A percentile compares a stretch with the other conserved stretches of the same genome.
Conservation (phyloP, 495 filamentous ascomycete species). For the Extremus antarcticus region DNA sequence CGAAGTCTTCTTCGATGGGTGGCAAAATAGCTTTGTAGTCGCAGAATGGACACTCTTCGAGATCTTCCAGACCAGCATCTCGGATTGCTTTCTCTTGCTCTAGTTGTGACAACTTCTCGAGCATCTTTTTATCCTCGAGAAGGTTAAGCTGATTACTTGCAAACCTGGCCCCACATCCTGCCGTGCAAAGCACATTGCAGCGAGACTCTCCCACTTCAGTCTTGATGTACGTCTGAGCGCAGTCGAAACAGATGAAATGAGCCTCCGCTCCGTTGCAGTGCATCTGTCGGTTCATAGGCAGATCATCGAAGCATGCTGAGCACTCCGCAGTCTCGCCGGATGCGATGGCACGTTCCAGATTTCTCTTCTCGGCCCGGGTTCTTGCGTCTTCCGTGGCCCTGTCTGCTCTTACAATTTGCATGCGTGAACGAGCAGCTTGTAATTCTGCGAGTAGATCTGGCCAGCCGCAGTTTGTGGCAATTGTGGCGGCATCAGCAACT, state of each 20-base stretch:
- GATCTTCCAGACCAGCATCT: conserved; percentile 25
- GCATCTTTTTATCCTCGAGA: conserved; percentile 48
- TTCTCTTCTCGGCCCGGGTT: conserved; percentile 12
- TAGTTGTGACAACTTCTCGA: conserved; percentile 52
- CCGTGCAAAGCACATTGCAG: conserved; percentile 31
- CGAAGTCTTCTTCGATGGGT: conserved; percentile 57
- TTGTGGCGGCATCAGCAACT: conserved; percentile 5
- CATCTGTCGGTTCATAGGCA: conserved; percentile 52
- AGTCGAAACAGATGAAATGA: conserved; percentile 62
- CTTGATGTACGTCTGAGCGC: conserved; percentile 53
- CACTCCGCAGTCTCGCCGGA: conserved; percentile 28
- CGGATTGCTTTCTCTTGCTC: conserved; percentile 59
- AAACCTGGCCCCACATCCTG: conserved; percentile 42
- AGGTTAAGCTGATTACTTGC: conserved; percentile 36
- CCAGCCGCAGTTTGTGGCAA: conserved; percentile 5
- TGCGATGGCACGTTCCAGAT: conserved; percentile 12
- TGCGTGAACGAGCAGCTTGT: conserved; percentile 20
- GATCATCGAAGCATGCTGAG: conserved; percentile 50
- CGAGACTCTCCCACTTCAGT: conserved; percentile 52
- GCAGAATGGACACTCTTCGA: conserved; percentile 64
- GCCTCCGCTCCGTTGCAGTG: conserved; percentile 48
- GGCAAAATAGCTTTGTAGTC: conserved; percentile 62
- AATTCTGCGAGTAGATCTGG: conserved; percentile 22
- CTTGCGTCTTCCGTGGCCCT: conserved; percentile 11
- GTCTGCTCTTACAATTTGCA: conserved; percentile 1